phyloP scores from a whole-genome alignment of 2,329 filamentous ascomycete species.

The Aspergillus melleus region DNA sequence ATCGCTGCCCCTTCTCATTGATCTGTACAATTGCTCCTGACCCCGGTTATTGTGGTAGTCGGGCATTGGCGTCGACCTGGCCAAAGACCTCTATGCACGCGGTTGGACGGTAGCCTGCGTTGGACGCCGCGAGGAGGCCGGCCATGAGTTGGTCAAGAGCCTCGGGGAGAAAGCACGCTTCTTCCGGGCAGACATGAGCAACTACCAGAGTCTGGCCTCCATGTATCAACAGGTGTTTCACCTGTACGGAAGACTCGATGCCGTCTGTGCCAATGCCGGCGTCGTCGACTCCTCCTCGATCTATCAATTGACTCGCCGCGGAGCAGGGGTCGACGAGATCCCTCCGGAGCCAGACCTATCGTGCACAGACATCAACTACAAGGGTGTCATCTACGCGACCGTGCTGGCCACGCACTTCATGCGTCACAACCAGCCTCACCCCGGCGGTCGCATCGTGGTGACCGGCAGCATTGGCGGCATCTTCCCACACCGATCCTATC shows the following conservation, averaged over 20 bases:
- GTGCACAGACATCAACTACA: constrained; percentile 53
- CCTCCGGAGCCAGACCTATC: constrained; percentile 48
- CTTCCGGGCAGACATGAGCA: constrained; percentile 47
- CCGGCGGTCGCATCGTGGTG: constrained; percentile 47
- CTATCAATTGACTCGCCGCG: constrained; percentile 44
- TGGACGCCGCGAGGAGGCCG: constrained; percentile 38
- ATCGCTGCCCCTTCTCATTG: background rate
- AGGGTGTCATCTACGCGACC: constrained; percentile 53
- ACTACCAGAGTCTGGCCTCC: constrained; percentile 46
- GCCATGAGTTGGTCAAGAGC: constrained; percentile 35
- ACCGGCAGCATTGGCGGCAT: constrained; percentile 48
- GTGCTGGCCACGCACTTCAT: constrained; percentile 55
- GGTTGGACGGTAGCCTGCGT: constrained; percentile 37
- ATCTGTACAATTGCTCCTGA: background rate
- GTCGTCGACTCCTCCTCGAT: constrained; percentile 48
- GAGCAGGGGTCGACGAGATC: constrained; percentile 31
- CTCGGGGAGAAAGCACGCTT: constrained; percentile 42
- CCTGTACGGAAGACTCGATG: constrained; percentile 50
- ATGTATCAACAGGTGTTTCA: constrained; percentile 47
- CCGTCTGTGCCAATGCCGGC: constrained; percentile 53
- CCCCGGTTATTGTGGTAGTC: constrained; percentile 35
- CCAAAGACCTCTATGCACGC: constrained; percentile 35
- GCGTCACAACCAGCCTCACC: constrained; percentile 46
- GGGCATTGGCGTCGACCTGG: constrained; percentile 49
- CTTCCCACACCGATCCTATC: constrained; percentile 46